phyloP scores from a whole-genome alignment of 2,329 filamentous ascomycete species.

The Tympanopsis confertula region DNA sequence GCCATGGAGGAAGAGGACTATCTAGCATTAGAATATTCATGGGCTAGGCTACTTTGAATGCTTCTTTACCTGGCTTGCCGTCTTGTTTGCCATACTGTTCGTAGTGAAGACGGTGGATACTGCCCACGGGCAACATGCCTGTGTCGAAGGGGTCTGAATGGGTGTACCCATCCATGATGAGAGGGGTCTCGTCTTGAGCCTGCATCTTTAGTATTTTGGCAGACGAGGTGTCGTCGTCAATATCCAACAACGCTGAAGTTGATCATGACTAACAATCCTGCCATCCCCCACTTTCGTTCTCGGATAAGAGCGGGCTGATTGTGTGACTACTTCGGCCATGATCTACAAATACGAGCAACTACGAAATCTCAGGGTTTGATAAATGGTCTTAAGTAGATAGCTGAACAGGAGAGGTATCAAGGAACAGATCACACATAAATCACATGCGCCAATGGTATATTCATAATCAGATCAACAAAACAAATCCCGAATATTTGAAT shows the following conservation, averaged over 20 bases:
- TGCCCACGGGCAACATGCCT: constrained; percentile 16
- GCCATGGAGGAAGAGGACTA: constrained; percentile 26
- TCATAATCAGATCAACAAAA: too few relatives aligned
- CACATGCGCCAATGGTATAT: too few relatives aligned
- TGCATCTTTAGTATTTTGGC: too few relatives aligned
- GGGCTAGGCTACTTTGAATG: neutral
- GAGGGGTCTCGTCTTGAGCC: too few relatives aligned
- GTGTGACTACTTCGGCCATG: too few relatives aligned
- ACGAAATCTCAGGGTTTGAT: neutral
- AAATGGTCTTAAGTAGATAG: neutral
- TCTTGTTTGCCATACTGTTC: constrained; percentile 22
- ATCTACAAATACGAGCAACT: too few relatives aligned
- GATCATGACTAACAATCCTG: too few relatives aligned
- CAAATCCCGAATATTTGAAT: too few relatives aligned
- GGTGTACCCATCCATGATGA: constrained; percentile 14
- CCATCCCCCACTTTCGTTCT: too few relatives aligned
- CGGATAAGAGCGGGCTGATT: too few relatives aligned
- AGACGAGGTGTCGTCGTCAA: too few relatives aligned
- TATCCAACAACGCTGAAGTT: too few relatives aligned
- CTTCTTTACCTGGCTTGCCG: constrained; percentile 20
- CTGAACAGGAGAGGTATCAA: neutral
- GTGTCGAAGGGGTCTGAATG: constrained; percentile 19
- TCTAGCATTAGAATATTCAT: neutral
- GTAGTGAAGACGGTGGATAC: constrained; percentile 21
- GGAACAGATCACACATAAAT: neutral